Evolutionary conservation across 495 filamentous ascomycete species (phyloP).

Genomic region (Penicillium crystallinum): DNA sequence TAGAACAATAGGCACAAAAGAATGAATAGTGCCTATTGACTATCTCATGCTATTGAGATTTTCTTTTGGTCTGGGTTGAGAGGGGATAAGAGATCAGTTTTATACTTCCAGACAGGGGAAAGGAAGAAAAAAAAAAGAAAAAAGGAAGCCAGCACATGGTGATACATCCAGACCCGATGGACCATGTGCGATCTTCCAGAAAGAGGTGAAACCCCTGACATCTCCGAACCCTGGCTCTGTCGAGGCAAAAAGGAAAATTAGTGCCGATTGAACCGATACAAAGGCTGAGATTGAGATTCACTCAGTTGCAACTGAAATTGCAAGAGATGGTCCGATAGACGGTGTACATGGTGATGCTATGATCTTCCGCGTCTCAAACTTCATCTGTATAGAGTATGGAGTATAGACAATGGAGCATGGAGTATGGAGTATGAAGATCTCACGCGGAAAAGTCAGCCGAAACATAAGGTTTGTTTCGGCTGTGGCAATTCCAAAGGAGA

Average conservation of each 20-base stretch:
- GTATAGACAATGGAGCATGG: too few species aligned
- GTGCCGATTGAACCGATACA: not conserved
- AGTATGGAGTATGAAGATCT: too few species aligned
- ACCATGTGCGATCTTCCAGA: slow-evolving; percentile 32
- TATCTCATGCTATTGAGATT: not conserved
- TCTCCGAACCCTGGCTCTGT: slow-evolving; percentile 1
- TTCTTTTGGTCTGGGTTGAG: too few species aligned
- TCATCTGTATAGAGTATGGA: too few species aligned
- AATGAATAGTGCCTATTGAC: not conserved
- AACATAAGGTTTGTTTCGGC: not conserved
- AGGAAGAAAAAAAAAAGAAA: not conserved
- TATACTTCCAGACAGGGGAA: slow-evolving; percentile 5
- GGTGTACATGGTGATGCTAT: too few species aligned
- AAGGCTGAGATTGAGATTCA: too few species aligned
- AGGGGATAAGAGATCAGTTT: not conserved
- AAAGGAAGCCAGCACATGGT: not conserved
- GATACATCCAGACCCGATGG: slow-evolving; percentile 28
- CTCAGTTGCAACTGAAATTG: too few species aligned
- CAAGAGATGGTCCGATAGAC: too few species aligned
- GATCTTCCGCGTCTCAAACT: too few species aligned
- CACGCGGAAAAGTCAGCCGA: not conserved
- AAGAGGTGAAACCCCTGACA: too few species aligned
- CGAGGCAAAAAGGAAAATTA: not conserved
- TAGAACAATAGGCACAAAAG: not conserved
- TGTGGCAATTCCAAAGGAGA: not conserved